Evolutionary conservation across 768 basidiomycete species (phyloP), one percentile per base, ranked within the genome.

Genomic region (Heimioporus sp.): DNA sequence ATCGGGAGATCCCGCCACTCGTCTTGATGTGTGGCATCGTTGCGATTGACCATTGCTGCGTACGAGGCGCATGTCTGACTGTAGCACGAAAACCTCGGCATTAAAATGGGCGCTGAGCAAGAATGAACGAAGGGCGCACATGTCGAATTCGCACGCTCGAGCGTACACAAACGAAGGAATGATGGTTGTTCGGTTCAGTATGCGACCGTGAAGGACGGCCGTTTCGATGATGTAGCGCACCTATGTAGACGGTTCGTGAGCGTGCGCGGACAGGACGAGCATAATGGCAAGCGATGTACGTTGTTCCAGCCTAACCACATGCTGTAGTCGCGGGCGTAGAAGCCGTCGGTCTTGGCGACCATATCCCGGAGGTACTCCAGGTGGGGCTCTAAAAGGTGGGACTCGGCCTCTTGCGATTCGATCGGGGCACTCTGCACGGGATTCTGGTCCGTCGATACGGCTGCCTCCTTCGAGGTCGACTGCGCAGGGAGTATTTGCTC

Each of bases 231-330:
- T 80, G 49, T 79, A 78, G 16, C 78, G 72, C 69, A 80, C 68
- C 77, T 76, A 36, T 7, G 10, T 51, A n/a, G n/a, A n/a, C n/a
- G n/a, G 32, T 58, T 39, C 0, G 28, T 1, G 8, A 17, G 35
- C 35, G 15, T 15, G 11, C 6, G 2, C 2, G 12, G 13, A 28
- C 7, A 28, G 28, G 15, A 34, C 13, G 13, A 19, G 20, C 12
- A 1, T 2, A 13, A 5, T 35, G 1, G 45, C n/a, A 11, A 17
- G 16, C 12, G 11, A 51, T 52, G 20, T 41, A 79, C 76, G 51
- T 78, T 79, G 48, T 79, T 78, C 74, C 75, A 79, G 12, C 77
- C 78, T n/a, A 79, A 62, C 55, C 76, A 76, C 8, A 77, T 61
- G 54, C 73, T 77, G 51, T 69, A 78, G 38, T 78, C 77, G 36